Evolutionary conservation across 2,329 filamentous ascomycete genomes (phyloP), one percentile per base, ranked within the genome.

Genomic region (Fusarium caatingaense): DNA sequence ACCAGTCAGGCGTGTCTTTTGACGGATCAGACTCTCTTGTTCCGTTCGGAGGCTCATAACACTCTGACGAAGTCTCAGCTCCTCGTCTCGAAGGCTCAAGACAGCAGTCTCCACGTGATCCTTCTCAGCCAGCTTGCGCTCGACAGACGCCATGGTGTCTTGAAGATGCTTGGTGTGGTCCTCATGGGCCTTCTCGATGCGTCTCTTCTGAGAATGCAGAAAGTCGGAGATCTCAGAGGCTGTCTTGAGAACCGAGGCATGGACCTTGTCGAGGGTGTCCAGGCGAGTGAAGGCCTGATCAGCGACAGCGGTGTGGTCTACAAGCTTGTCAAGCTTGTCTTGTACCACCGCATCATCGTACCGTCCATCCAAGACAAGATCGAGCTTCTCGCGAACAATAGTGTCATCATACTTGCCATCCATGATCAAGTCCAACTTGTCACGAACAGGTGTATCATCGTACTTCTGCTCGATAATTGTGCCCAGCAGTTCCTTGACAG

Each of bases 221-320:
- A 98, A 97, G 44, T 91, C 88, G 4, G 92, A 91, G 57, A 99
- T 91, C 76, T 97, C 93, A 21, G 90, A 88, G 2, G 95, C 94
- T 2, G 93, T 97, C 63, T 90, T 87, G 77, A 93, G 89, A 60
- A 99, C 93, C 72, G 97, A 92, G 69, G 92, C 87, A 75, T 98
- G 93, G 53, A 98, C 96, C 78, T 94, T 88, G 72, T 98, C 93
- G 8, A 99, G 87, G 25, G 93, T 92, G 67, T 92, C 91, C 47
- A 98, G 87, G 72, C 94, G 93, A 8, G 87, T 85, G 37, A 93
- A 88, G 2, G 92, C 89, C 76, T 93, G 90, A 54, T 87, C 87
- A 0, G 92, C 87, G 21, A 88, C 86, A 27, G 89, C 85, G 32
- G 87, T 89, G 75, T 92, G 89, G 53, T 87, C 87, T 42, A 93